Base-by-base conservation (phyloP, 2,329 filamentous ascomycete species). In the Trichoderma sp. region DNA sequence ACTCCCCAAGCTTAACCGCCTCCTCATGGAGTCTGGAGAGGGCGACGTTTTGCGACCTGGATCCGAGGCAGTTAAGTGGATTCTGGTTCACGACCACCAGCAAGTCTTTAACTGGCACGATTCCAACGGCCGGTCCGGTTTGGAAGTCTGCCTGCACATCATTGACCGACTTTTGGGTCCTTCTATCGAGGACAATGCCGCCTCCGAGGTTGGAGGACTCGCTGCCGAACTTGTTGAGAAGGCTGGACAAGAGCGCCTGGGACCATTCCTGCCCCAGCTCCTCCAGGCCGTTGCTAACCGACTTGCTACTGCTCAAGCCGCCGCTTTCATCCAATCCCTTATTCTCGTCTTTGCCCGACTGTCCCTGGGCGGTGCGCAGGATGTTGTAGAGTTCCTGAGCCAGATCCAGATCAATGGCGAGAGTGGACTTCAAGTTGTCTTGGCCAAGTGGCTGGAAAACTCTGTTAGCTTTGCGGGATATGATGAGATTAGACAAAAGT, bases 391-490 rank as follows among this genome's bases (percentile, higher is more conserved):
- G 74, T 99, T 99, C 86, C 88, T 99, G 38, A 93, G 93, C 76
- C 92, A 95, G 81, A 93, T 98, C 77, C 90, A 95, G 79, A 93
- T 98, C 78, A 91, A 91, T 65, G 92, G 92, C 21, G 89, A 93
- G 81, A 97, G 89, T 80, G 97, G 95, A n/a, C 86, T 99, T 8
- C 91, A 95, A 78, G 92, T 98, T 29, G 97, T 99, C 4, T 86
- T 98, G 78, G 90, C 92, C 84, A 98, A 98, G 85, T 99, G 97
- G 97, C 88, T 99, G 1, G 97, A 98, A 86, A 98, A 98, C 84
- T 98, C 95, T 4, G 91, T 97, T 84, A 97, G 93, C 84, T 99
- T 99, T 85, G 95, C 95, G n/a, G 97, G 97, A 14, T 99, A 98
- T 80, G 95, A 98, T 80, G 96, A 98, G 84, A 98, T 98, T 80